These are phyloP conservation scores for Fusarium lyarnte DNA, from an alignment of 2,329 filamentous ascomycete species.

Conservation along the genomic window DNA sequence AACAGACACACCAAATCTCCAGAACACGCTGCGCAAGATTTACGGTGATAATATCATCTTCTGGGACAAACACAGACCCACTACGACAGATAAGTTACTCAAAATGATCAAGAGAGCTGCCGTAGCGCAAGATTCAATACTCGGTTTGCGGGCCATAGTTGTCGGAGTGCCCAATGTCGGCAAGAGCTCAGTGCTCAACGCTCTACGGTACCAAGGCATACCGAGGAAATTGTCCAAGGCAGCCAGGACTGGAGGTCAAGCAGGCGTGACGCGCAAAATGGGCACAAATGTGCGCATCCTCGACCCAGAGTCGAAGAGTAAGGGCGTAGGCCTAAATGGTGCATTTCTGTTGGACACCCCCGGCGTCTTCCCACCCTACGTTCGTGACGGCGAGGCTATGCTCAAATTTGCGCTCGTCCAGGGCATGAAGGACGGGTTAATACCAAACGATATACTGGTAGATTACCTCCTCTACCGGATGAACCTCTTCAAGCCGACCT, in stretches of 20 bases:
- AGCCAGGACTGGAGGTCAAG: constrained; percentile 84
- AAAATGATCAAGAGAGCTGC: constrained; percentile 48
- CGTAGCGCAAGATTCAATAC: constrained; percentile 63
- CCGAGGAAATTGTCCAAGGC: constrained; percentile 67
- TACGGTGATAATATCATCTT: constrained; percentile 53
- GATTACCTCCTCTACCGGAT: constrained; percentile 91
- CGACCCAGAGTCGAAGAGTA: constrained; percentile 52
- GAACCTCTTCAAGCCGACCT: constrained; percentile 70
- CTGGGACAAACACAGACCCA: constrained; percentile 52
- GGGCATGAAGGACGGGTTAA: constrained; percentile 88
- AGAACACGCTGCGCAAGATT: constrained; percentile 46
- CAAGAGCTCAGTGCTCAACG: constrained; percentile 94
- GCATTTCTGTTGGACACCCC: constrained; percentile 93
- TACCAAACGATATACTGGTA: constrained; percentile 79
- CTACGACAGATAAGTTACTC: constrained; percentile 53
- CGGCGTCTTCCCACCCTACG: constrained; percentile 93
- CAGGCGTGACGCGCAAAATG: constrained; percentile 89
- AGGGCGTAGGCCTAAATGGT: constrained; percentile 59
- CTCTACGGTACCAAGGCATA: constrained; percentile 74
- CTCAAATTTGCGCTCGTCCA: constrained; percentile 93
- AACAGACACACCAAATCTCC: constrained; percentile 44
- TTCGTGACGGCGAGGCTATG: constrained; percentile 87
- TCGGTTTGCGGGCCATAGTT: constrained; percentile 84
- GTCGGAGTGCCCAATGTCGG: constrained; percentile 99
- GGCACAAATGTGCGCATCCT: constrained; percentile 83